phyloP scores from a whole-genome alignment of 345 rosid species.

The Eucalyptus tenuipes region DNA sequence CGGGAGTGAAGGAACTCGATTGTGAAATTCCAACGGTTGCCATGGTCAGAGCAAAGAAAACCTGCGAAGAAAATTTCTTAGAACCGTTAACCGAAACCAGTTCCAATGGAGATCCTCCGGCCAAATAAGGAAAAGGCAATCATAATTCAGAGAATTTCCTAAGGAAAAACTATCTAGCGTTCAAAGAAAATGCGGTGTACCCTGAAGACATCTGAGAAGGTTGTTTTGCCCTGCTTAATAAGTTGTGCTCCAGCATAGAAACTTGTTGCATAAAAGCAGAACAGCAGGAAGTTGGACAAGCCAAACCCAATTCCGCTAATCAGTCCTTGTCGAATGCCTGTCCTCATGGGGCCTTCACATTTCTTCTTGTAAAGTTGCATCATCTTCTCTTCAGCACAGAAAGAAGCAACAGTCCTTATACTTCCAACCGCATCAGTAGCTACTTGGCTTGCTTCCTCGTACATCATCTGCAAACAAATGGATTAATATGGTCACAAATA shows the following conservation, averaged over 20 bases:
- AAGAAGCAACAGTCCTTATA: slow-evolving; percentile 84
- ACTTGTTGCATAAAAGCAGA: slow-evolving; percentile 44
- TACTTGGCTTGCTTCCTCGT: slow-evolving; percentile 91
- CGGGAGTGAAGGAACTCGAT: slow-evolving; percentile 57
- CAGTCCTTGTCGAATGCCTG: slow-evolving; percentile 66
- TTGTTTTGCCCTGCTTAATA: slow-evolving; percentile 32
- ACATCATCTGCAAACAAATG: slow-evolving; percentile 45
- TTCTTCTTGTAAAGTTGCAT: slow-evolving; percentile 60
- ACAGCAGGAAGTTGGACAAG: slow-evolving; percentile 40
- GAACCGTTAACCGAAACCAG: neutral
- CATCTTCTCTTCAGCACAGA: slow-evolving; percentile 78
- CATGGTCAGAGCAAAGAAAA: slow-evolving; percentile 69
- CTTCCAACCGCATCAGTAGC: slow-evolving; percentile 87
- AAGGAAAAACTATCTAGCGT: neutral
- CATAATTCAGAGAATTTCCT: neutral
- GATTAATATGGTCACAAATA: neutral
- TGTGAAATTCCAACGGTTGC: slow-evolving; percentile 67
- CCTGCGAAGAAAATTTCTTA: slow-evolving; percentile 14
- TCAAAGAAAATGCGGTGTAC: slow-evolving; percentile 5
- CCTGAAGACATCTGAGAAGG: slow-evolving; percentile 51
- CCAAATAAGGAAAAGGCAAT: neutral
- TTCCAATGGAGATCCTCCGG: neutral
- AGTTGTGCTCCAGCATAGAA: slow-evolving; percentile 79
- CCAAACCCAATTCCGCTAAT: slow-evolving; percentile 70
- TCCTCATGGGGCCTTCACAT: slow-evolving; percentile 70